These are phyloP conservation scores for Corallochytrium limacisporum DNA, from an alignment of 78 protist species.

Conservation along the genomic window DNA sequence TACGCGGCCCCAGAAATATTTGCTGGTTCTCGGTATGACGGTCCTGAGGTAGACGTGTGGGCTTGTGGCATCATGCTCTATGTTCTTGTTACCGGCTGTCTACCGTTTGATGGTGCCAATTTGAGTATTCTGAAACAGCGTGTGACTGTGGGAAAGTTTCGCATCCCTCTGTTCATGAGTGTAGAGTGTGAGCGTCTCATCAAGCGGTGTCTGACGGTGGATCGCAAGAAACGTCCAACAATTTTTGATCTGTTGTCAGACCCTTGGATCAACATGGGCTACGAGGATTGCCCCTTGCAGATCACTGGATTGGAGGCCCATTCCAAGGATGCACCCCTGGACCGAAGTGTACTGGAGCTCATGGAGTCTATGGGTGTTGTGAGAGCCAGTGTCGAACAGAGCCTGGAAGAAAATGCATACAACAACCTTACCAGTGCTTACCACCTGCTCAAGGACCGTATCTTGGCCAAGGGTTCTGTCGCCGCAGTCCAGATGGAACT, in stretches of 20 bases:
- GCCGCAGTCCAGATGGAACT: too few relatives aligned
- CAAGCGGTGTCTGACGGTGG: constrained; percentile 75
- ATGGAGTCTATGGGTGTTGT: too few relatives aligned
- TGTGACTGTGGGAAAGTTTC: constrained; percentile 52
- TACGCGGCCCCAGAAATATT: constrained; percentile 60
- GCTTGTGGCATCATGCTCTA: constrained; percentile 74
- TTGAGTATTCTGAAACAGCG: constrained; percentile 74
- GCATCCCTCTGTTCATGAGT: constrained; percentile 25
- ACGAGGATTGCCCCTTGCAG: too few relatives aligned
- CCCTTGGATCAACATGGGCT: constrained; percentile 37
- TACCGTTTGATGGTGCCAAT: constrained; percentile 93
- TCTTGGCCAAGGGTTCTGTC: too few relatives aligned
- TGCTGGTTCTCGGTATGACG: constrained; percentile 36
- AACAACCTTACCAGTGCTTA: too few relatives aligned
- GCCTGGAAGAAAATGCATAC: too few relatives aligned
- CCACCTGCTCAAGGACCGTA: too few relatives aligned
- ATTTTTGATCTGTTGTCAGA: constrained; percentile 39
- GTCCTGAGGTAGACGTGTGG: constrained; percentile 75
- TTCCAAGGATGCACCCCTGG: too few relatives aligned
- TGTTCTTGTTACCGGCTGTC: constrained; percentile 66
- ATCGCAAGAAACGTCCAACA: constrained; percentile 66
- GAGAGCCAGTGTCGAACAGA: too few relatives aligned
- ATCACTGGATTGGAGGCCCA: too few relatives aligned
- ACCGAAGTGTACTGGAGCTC: too few relatives aligned
- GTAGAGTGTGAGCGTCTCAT: constrained; percentile 69